Evolutionary conservation across 2,329 filamentous ascomycete genomes (phyloP).

Genomic region (Neofusicoccum laricinum): DNA sequence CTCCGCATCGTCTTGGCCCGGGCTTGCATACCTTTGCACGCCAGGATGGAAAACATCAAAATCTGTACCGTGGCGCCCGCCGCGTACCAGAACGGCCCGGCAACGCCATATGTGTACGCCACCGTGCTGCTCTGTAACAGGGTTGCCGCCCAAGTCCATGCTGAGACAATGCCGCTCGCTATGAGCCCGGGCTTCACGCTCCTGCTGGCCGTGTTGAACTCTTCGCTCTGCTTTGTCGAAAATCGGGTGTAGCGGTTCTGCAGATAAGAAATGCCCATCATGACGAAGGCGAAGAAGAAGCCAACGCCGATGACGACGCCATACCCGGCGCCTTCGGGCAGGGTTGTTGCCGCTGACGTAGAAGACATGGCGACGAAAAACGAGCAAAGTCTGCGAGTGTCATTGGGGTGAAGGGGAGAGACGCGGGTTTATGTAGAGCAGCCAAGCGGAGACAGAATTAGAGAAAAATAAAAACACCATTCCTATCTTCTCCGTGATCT

Average conservation of each 20-base stretch:
- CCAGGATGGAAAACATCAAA: slow-evolving; percentile 43
- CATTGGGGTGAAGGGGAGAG: neutral
- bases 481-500: neutral
- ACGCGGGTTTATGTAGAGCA: neutral
- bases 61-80: slow-evolving; percentile 46
- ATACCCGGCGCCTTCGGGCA: slow-evolving; percentile 23
- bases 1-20: too few relatives aligned
- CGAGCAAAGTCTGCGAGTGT: neutral
- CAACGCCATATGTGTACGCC: slow-evolving; percentile 34
- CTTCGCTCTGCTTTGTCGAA: slow-evolving; percentile 49
- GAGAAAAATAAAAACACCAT: neutral
- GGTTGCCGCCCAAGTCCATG: slow-evolving; percentile 27
- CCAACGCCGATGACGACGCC: slow-evolving; percentile 32
- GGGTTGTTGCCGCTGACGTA: neutral
- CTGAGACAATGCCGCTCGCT: slow-evolving; percentile 49
- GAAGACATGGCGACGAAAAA: neutral
- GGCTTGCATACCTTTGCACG: slow-evolving; percentile 30
- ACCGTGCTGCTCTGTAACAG: slow-evolving; percentile 30
- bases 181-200: slow-evolving; percentile 51
- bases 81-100: slow-evolving; percentile 38
- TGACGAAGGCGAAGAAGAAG: slow-evolving; percentile 33
- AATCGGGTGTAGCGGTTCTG: slow-evolving; percentile 31
- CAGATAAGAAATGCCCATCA: slow-evolving; percentile 38
- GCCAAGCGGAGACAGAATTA: neutral
- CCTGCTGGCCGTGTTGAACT: slow-evolving; percentile 56